These are phyloP conservation scores for Gynostemma pentaphyllum DNA, from an alignment of 306 rosid species.

Conservation along the genomic window DNA sequence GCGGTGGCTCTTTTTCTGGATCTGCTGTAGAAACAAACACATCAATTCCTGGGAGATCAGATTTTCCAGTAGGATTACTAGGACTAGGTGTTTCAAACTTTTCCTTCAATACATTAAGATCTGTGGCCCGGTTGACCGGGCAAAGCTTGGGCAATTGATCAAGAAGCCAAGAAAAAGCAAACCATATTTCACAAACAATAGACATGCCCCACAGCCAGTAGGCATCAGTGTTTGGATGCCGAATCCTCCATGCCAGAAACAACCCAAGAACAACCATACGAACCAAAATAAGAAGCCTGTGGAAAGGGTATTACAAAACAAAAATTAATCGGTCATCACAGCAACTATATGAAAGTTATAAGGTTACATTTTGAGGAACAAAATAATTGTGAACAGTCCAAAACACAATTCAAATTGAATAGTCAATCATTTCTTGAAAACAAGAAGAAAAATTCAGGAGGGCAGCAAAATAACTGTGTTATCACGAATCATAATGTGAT, in stretches of 20 bases:
- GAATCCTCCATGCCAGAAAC: slow-evolving; percentile 74
- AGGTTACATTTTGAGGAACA: neutral
- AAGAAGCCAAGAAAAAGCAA: slow-evolving; percentile 96
- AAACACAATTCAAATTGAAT: neutral
- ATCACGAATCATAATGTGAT: neutral
- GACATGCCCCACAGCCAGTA: slow-evolving; percentile 97
- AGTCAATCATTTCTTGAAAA: too few relatives aligned
- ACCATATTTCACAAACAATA: slow-evolving; percentile 92
- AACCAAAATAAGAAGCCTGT: slow-evolving; percentile 63
- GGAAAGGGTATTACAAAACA: neutral
- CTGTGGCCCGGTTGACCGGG: slow-evolving; percentile 71
- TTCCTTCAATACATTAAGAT: slow-evolving; percentile 78
- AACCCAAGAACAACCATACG: slow-evolving; percentile 63
- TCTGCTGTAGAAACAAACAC: slow-evolving; percentile 92
- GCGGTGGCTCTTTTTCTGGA: slow-evolving; percentile 97
- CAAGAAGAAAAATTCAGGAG: too few relatives aligned
- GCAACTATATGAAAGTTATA: neutral
- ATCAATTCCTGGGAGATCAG: slow-evolving; percentile 95
- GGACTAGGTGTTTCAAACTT: slow-evolving; percentile 69
- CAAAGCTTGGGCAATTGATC: slow-evolving; percentile 88
- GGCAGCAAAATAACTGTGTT: too few relatives aligned
- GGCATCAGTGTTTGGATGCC: slow-evolving; percentile 59
- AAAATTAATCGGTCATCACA: neutral
- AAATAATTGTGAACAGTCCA: neutral
- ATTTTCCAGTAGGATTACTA: slow-evolving; percentile 74